Evolutionary conservation across 257 asterid species (phyloP).

Genomic region (Craterostigma plantagineum): DNA sequence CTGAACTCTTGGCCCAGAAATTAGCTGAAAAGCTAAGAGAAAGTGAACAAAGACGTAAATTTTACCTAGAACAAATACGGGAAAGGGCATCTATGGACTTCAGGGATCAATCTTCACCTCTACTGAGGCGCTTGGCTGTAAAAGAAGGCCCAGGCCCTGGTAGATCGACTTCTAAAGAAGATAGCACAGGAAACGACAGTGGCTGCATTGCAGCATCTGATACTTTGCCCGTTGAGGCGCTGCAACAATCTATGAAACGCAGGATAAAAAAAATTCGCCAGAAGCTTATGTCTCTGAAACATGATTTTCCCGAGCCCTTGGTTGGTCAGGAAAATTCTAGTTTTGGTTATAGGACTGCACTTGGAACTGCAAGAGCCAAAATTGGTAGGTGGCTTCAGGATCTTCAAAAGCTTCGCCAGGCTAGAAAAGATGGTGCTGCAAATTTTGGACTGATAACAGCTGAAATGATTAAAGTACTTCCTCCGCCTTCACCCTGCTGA

Average conservation of each 20-base stretch:
- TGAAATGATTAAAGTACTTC: constrained; percentile 92
- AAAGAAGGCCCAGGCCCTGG: constrained; percentile 65
- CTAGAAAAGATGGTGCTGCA: constrained; percentile 88
- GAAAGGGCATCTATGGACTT: constrained; percentile 98
- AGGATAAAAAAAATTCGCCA: constrained; percentile 81
- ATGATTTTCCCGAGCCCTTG: constrained; percentile 79
- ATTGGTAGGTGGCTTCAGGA: constrained; percentile 90
- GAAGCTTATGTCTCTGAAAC: constrained; percentile 83
- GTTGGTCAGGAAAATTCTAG: constrained; percentile 59
- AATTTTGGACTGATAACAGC: constrained; percentile 79
- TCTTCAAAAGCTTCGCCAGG: constrained; percentile 91
- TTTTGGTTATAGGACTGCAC: constrained; percentile 70
- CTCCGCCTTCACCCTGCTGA: too few species aligned
- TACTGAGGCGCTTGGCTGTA: constrained; percentile 58
- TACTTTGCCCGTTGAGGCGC: constrained; percentile 25
- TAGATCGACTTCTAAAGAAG: constrained; percentile 44
- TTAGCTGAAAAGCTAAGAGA: constrained; percentile 88
- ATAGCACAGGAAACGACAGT: constrained; percentile 32
- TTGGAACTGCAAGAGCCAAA: constrained; percentile 80
- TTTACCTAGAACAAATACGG: constrained; percentile 91
- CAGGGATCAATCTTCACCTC: constrained; percentile 96
- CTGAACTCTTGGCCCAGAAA: constrained; percentile 93
- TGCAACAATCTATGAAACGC: constrained; percentile 58
- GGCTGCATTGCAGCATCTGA: constrained; percentile 24
- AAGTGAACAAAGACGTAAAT: constrained; percentile 86